Conservation (phyloP, 352 stramenopile genomes). For the Globisporangium nodosum region DNA sequence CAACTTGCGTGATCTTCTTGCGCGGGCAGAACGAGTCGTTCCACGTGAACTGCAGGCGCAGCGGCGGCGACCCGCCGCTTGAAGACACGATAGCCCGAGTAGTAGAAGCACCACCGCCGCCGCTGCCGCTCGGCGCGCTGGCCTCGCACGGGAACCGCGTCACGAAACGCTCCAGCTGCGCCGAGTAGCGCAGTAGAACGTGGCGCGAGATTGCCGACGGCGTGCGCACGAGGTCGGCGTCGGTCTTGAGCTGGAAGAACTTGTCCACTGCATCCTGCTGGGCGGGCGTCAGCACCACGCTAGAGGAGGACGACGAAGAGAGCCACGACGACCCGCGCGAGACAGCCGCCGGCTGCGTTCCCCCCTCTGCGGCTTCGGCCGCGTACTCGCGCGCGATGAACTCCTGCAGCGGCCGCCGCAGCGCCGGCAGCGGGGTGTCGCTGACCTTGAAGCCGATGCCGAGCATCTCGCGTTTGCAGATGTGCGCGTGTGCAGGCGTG, state of each 20-base stretch:
- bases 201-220: constrained; percentile 58
- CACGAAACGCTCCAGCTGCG: constrained; percentile 61
- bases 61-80: constrained; percentile 4
- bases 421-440: constrained; percentile 33
- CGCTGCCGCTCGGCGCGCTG: constrained; percentile 8
- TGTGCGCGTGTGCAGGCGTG: no score
- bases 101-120: neutral
- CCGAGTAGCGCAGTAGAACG: constrained; percentile 73
- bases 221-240: constrained; percentile 68
- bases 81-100: neutral
- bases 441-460: constrained; percentile 74
- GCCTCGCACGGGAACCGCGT: constrained; percentile 50
- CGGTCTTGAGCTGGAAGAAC: constrained; percentile 51
- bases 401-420: constrained; percentile 50
- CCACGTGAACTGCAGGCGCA: constrained; percentile 85
- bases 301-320: neutral
- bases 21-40: constrained; percentile 88
- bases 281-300: constrained; percentile 3
- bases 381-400: constrained; percentile 72
- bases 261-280: constrained; percentile 36
- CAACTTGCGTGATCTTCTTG: constrained; percentile 68
- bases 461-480: no score
- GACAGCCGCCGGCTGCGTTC: neutral
- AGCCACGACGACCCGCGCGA: neutral
- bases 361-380: constrained; percentile 5